phyloP scores from a whole-genome alignment of 805 yeast genomes.

The Saturnispora bothae region DNA sequence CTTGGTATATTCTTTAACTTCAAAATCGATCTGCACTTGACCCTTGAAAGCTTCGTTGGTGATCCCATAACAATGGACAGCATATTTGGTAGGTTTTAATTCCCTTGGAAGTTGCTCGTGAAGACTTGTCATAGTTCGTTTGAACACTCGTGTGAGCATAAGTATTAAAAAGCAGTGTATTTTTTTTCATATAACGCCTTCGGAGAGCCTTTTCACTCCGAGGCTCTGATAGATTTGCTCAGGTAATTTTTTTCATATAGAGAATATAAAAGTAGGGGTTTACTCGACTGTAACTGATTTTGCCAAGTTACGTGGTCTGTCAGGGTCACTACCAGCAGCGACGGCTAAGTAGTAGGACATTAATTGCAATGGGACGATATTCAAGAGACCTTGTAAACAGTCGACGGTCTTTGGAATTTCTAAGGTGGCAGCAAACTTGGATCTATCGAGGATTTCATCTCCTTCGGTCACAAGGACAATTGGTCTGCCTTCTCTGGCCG shows the following conservation, averaged over 20 bases:
- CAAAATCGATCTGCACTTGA: constrained; percentile 35
- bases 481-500: constrained; percentile 96
- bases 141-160: no score
- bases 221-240: background rate
- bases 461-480: constrained; percentile 82
- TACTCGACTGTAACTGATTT: constrained; percentile 96
- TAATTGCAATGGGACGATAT: constrained; percentile 88
- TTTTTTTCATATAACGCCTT: no score
- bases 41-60: constrained; percentile 41
- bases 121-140: constrained; percentile 36
- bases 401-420: constrained; percentile 95
- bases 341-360: constrained; percentile 97
- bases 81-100: constrained; percentile 68
- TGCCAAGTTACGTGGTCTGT: constrained; percentile 97
- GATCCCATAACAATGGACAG: constrained; percentile 51
- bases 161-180: no score
- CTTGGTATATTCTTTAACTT: constrained; percentile 32
- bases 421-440: constrained; percentile 54
- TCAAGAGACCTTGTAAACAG: constrained; percentile 92
- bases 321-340: constrained; percentile 90
- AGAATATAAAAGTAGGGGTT: constrained; percentile 7
- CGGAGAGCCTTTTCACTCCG: no score
- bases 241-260: background rate
- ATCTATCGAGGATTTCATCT: constrained; percentile 49
- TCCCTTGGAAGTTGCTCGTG: constrained; percentile 28